Evolutionary conservation across 2,329 filamentous ascomycete genomes (phyloP).

Genomic region (Arachnomyces sp.): DNA sequence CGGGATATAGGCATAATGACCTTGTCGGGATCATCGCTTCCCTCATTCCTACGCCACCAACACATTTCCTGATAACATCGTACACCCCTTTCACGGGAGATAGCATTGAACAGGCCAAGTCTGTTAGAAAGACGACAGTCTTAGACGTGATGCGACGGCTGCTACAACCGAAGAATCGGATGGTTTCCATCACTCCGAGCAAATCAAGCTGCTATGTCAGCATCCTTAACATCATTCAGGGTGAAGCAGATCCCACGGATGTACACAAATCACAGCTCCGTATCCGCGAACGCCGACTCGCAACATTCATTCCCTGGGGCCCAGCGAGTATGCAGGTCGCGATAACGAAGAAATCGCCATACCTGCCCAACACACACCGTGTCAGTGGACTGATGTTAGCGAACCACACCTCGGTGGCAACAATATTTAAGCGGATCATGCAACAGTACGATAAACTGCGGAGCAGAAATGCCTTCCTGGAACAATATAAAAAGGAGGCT

Average conservation of each 20-base stretch:
- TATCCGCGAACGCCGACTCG: slow-evolving; percentile 86
- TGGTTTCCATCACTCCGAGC: slow-evolving; percentile 91
- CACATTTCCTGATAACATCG: slow-evolving; percentile 96
- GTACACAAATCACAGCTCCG: slow-evolving; percentile 95
- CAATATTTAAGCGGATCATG: slow-evolving; percentile 89
- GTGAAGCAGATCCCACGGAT: slow-evolving; percentile 94
- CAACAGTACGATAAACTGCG: slow-evolving; percentile 87
- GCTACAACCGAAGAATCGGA: slow-evolving; percentile 95
- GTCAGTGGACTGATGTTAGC: slow-evolving; percentile 96
- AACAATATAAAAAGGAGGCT: slow-evolving; percentile 90
- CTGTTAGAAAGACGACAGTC: slow-evolving; percentile 94
- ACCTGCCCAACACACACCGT: slow-evolving; percentile 85
- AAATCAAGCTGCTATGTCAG: slow-evolving; percentile 99
- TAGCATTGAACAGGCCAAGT: slow-evolving; percentile 93
- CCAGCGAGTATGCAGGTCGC: slow-evolving; percentile 97
- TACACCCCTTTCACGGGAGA: slow-evolving; percentile 97
- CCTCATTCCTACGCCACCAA: slow-evolving; percentile 89
- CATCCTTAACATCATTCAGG: slow-evolving; percentile 97
- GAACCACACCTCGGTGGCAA: slow-evolving; percentile 95
- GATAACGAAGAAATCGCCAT: slow-evolving; percentile 90
- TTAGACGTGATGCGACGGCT: slow-evolving; percentile 94
- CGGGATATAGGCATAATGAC: slow-evolving; percentile 99
- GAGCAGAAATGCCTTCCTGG: slow-evolving; percentile 94
- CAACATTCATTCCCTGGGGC: slow-evolving; percentile 97
- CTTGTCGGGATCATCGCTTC: slow-evolving; percentile 94